A percentile compares a stretch with the other conserved stretches of the same genome.
phyloP scores from a whole-genome alignment of 1,284 basidiomycete species.

The Heliocybe sulcata region DNA sequence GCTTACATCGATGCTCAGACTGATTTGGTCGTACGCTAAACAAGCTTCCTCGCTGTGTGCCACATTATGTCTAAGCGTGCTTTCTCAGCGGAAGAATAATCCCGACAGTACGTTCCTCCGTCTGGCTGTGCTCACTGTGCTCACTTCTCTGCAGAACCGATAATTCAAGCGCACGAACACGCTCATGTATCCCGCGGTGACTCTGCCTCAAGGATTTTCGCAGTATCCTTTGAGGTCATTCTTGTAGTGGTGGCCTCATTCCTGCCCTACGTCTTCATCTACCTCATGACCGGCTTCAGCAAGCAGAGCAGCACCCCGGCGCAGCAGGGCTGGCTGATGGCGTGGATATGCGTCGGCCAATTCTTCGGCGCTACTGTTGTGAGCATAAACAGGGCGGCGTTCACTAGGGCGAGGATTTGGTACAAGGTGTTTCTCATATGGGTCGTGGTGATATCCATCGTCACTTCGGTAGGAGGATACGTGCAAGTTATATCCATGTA shows the following conservation, averaged over 20 bases:
- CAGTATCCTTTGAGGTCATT: neutral
- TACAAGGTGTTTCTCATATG: no score
- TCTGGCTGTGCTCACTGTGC: no score
- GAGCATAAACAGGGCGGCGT: neutral
- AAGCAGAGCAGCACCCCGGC: neutral
- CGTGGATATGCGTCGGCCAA: neutral
- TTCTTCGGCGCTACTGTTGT: neutral
- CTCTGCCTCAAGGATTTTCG: neutral
- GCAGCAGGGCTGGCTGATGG: neutral
- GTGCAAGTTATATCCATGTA: no score
- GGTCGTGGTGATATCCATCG: no score
- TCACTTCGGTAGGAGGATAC: no score
- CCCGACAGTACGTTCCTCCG: no score
- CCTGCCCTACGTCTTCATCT: neutral
- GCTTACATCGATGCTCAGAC: neutral
- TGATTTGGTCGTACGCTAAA: neutral
- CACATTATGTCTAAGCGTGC: neutral
- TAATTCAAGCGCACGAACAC: no score
- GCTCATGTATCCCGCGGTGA: neutral
- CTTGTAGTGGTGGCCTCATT: no score
- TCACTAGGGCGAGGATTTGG: neutral
- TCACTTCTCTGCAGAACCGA: no score
- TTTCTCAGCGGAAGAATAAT: no score
- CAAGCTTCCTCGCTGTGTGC: neutral
- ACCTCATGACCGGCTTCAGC: neutral